Conservation (phyloP, 768 basidiomycete species). For the Amanita fuliginea region DNA sequence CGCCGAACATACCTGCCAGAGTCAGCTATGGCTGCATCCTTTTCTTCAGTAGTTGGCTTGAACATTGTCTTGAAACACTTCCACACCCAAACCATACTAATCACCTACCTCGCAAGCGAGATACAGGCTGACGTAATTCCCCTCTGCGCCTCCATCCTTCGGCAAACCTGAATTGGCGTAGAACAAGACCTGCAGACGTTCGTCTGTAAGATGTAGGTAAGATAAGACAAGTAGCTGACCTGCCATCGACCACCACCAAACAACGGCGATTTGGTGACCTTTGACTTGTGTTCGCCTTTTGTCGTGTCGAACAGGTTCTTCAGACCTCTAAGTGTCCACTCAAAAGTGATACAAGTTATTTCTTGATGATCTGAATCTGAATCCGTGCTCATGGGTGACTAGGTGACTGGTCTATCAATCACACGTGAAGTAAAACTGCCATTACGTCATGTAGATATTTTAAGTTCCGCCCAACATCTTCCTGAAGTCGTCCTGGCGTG, state of each 20-base stretch:
- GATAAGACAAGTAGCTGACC: slow-evolving; percentile 23
- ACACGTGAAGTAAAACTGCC: no score
- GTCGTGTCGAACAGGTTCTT: slow-evolving; percentile 68
- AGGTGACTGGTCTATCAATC: background rate
- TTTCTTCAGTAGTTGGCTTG: slow-evolving; percentile 72
- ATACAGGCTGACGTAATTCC: slow-evolving; percentile 63
- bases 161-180: slow-evolving; percentile 71
- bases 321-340: slow-evolving; percentile 69
- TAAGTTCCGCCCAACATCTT: slow-evolving; percentile 48
- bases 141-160: slow-evolving; percentile 35
- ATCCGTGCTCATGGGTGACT: slow-evolving; percentile 13
- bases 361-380: slow-evolving; percentile 31
- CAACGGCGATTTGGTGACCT: slow-evolving; percentile 61
- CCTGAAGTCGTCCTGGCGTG: slow-evolving; percentile 76
- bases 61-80: background rate
- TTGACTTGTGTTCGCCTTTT: slow-evolving; percentile 70
- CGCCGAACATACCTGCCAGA: slow-evolving; percentile 36
- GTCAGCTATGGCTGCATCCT: slow-evolving; percentile 46
- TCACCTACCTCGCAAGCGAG: slow-evolving; percentile 69
- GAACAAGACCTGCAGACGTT: slow-evolving; percentile 50
- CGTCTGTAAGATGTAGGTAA: slow-evolving; percentile 1
- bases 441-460: background rate
- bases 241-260: slow-evolving; percentile 77
- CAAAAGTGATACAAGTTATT: slow-evolving; percentile 47
- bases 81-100: background rate